These are phyloP conservation scores for Vanrija sp. DNA, from an alignment of 1,284 basidiomycete genomes.

Conservation along the genomic window DNA sequence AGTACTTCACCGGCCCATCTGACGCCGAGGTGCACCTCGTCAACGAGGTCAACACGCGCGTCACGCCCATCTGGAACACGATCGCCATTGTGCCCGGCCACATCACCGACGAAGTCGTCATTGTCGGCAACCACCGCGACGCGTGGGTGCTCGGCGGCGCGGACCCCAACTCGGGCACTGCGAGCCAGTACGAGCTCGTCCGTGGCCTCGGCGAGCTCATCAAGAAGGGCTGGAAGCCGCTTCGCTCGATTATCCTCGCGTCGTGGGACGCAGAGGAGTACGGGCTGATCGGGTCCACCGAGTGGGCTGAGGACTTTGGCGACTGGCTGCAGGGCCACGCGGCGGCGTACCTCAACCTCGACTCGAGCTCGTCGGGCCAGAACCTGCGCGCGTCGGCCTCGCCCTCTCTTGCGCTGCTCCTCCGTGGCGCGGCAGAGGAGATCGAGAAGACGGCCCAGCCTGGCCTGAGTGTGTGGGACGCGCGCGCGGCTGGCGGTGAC, in stretches of 20 bases:
- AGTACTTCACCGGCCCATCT: conserved; percentile 55
- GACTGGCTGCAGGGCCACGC: conserved; percentile 70
- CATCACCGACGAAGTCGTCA: conserved; percentile 76
- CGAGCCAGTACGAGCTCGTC: conserved; percentile 76
- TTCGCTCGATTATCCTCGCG: conserved; percentile 81
- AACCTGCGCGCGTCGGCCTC: conserved; percentile 53
- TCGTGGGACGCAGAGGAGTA: conserved; percentile 95
- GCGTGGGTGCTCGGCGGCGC: conserved; percentile 66
- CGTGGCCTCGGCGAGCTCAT: conserved; percentile 73
- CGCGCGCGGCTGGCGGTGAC: conserved; percentile 37
- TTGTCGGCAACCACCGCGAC: conserved; percentile 84
- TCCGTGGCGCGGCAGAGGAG: conserved; percentile 63
- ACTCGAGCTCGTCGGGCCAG: conserved; percentile 67
- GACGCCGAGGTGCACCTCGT: conserved; percentile 50
- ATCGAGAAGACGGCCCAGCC: conserved; percentile 56
- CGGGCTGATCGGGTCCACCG: conserved; percentile 79
- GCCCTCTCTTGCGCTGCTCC: conserved; percentile 67
- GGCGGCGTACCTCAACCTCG: conserved; percentile 82
- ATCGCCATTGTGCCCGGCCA: conserved; percentile 87
- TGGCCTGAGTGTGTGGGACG: conserved; percentile 45
- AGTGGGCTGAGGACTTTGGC: conserved; percentile 85
- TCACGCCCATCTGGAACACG: conserved; percentile 61
- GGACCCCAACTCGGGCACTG: conserved; percentile 85
- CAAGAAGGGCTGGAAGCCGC: conserved; percentile 76
- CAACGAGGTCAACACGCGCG: conserved; percentile 64